These are phyloP conservation scores for Monosporascus sp. DNA, from an alignment of 2,329 filamentous ascomycete species.

Conservation along the genomic window DNA sequence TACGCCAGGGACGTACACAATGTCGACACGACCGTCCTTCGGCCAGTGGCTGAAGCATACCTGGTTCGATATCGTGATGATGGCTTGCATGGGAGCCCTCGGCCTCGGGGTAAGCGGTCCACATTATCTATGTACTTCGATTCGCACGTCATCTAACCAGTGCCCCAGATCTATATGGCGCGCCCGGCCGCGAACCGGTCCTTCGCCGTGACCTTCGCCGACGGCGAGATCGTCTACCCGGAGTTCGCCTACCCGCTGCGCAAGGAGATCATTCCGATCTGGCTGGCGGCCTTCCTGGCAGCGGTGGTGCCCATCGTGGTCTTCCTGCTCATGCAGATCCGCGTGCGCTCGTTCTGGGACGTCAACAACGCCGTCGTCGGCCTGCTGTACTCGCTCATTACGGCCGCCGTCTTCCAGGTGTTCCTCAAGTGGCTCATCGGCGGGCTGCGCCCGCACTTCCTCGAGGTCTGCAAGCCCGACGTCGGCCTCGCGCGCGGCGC, in stretches of 20 bases:
- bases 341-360: conserved; percentile 64
- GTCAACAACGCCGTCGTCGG: conserved; percentile 67
- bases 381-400: conserved; percentile 64
- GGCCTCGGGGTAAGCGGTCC: conserved; percentile 55
- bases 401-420: conserved; percentile 70
- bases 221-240: conserved; percentile 65
- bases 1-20: conserved; percentile 28
- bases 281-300: conserved; percentile 61
- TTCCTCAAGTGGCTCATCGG: conserved; percentile 73
- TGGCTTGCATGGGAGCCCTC: conserved; percentile 59
- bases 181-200: conserved; percentile 62
- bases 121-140: background rate
- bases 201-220: conserved; percentile 61
- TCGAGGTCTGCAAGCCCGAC: conserved; percentile 63
- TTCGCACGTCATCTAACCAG: background rate
- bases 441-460: conserved; percentile 66
- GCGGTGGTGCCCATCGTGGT: conserved; percentile 59
- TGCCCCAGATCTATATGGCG: conserved; percentile 52
- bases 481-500: conserved; percentile 34
- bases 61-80: conserved; percentile 63
- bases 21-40: conserved; percentile 52
- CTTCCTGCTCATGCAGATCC: conserved; percentile 62
- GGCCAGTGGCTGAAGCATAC: conserved; percentile 66
- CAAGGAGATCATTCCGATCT: conserved; percentile 67
- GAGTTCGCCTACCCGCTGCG: conserved; percentile 67